These are phyloP conservation scores for Cyclocybe cylindracea DNA, from an alignment of 768 basidiomycete species.

Conservation along the genomic window DNA sequence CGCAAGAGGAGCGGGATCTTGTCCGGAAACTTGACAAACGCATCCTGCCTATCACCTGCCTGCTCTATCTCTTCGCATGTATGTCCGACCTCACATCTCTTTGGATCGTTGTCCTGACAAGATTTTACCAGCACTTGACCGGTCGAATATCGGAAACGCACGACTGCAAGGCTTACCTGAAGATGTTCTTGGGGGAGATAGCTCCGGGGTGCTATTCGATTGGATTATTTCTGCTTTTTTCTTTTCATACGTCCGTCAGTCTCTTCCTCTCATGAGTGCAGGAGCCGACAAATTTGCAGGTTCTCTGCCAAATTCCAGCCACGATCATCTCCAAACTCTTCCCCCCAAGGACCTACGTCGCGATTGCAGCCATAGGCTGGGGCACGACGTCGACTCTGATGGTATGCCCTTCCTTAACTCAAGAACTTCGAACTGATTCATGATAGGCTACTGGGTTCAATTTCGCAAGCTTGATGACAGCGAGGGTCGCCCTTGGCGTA, in stretches of 20 bases:
- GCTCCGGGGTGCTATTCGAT: slow-evolving; percentile 68
- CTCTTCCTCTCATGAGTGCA: slow-evolving; percentile 81
- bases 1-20: slow-evolving; percentile 49
- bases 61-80: slow-evolving; percentile 82
- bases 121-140: slow-evolving; percentile 55
- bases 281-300: slow-evolving; percentile 37
- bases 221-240: slow-evolving; percentile 81
- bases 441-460: slow-evolving; percentile 60
- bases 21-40: slow-evolving; percentile 66
- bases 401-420: slow-evolving; percentile 34
- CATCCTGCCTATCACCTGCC: slow-evolving; percentile 70
- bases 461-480: slow-evolving; percentile 57
- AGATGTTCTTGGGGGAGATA: slow-evolving; percentile 68
- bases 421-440: background rate
- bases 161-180: slow-evolving; percentile 69
- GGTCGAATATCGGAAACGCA: slow-evolving; percentile 80
- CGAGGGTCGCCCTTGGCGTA: slow-evolving; percentile 65
- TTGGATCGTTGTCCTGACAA: background rate
- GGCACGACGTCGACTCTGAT: slow-evolving; percentile 73
- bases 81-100: slow-evolving; percentile 25
- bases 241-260: slow-evolving; percentile 65
- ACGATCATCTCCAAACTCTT: slow-evolving; percentile 66
- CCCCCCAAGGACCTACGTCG: slow-evolving; percentile 70
- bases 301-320: slow-evolving; percentile 69
- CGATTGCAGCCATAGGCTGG: slow-evolving; percentile 68